Percentiles rank a stretch among this genome's conserved stretches.
Conservation (phyloP, 2,329 filamentous ascomycete species). For the Didymella arachidicola region DNA sequence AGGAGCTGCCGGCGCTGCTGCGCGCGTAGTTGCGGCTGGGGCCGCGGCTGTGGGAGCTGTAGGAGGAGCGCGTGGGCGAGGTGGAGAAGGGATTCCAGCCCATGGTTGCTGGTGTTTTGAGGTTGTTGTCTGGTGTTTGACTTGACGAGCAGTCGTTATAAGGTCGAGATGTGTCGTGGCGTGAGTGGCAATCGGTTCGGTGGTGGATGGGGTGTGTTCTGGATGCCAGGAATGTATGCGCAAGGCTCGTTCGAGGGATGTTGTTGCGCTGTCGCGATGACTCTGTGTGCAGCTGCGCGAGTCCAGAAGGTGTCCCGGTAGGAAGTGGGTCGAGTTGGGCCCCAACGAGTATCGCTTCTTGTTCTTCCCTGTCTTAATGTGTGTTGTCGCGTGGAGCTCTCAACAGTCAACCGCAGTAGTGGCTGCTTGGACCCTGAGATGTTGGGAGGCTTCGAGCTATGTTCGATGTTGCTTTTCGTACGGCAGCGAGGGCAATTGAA, state of each 20-base stretch:
- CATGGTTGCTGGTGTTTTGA: slow-evolving; percentile 33
- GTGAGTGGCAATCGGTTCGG: not conserved
- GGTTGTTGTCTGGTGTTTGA: slow-evolving; percentile 16
- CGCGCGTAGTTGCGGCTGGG: slow-evolving; percentile 32
- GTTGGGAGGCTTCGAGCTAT: not conserved
- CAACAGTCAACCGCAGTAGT: slow-evolving; percentile 4
- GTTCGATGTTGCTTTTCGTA: not conserved
- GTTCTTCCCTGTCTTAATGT: slow-evolving; percentile 9
- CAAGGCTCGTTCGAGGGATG: slow-evolving; percentile 3
- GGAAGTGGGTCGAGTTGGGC: slow-evolving; percentile 30
- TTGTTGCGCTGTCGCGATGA: slow-evolving; percentile 8
- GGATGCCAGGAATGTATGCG: not conserved
- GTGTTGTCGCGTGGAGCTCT: slow-evolving; percentile 10
- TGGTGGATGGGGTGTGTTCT: not conserved
- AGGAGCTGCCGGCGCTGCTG: slow-evolving; percentile 37
- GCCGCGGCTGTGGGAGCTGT: slow-evolving; percentile 24
- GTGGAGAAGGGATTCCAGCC: slow-evolving; percentile 49
- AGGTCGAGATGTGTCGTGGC: slow-evolving; percentile 7
- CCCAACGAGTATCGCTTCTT: slow-evolving; percentile 15
- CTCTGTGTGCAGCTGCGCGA: slow-evolving; percentile 8
- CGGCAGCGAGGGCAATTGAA: not conserved
- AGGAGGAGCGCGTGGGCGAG: slow-evolving; percentile 30
- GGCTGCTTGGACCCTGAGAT: slow-evolving; percentile 6
- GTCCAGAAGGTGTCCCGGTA: slow-evolving; percentile 20
- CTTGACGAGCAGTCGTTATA: slow-evolving; percentile 13